phyloP scores from a whole-genome alignment of 2,329 filamentous ascomycete genomes.

The Meredithiella fracta region DNA sequence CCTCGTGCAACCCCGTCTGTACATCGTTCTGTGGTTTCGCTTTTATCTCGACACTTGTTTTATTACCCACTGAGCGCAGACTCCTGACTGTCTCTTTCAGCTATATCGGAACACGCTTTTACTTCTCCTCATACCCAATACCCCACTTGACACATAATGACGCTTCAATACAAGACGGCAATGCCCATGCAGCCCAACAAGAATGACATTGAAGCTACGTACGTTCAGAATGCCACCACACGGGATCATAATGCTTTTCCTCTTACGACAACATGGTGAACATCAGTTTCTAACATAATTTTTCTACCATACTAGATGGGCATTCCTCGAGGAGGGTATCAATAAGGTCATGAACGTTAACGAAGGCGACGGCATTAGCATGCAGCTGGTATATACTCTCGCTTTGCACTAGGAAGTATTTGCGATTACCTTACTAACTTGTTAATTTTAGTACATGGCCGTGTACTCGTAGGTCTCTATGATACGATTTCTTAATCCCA shows the following conservation, averaged over 20 bases:
- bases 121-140: too few species aligned
- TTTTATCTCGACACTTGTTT: too few species aligned
- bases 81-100: too few species aligned
- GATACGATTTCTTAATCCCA: not conserved
- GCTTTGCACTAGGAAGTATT: not conserved
- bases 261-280: too few species aligned
- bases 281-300: too few species aligned
- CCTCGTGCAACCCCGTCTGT: too few species aligned
- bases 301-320: constrained; percentile 48
- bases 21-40: too few species aligned
- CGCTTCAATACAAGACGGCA: too few species aligned
- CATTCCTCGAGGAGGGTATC: constrained; percentile 74
- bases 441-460: constrained; percentile 62
- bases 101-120: too few species aligned
- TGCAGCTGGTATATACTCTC: constrained; percentile 51
- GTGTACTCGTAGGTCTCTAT: constrained; percentile 62
- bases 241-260: not conserved
- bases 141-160: too few species aligned
- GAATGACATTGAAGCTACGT: constrained; percentile 42
- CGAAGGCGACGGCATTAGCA: constrained; percentile 80
- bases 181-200: constrained; percentile 44
- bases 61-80: too few species aligned
- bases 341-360: constrained; percentile 76
- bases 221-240: constrained; percentile 15
- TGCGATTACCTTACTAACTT: constrained; percentile 3